Evolutionary conservation across 768 basidiomycete species (phyloP), one percentile per base, ranked within the genome.

Genomic region (Phanerodontia chrysosporium): DNA sequence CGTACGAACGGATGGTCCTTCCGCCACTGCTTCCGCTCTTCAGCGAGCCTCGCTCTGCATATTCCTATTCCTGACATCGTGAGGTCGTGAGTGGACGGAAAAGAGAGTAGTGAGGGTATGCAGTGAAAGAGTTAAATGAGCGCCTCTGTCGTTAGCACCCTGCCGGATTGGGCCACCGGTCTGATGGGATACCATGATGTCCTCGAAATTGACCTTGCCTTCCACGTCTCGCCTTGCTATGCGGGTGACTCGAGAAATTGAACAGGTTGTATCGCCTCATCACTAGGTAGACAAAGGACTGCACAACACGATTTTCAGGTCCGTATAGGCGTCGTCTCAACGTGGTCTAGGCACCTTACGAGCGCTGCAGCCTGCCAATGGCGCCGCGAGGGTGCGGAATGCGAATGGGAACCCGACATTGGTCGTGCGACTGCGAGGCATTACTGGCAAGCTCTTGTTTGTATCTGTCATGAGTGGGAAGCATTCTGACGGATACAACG

Each of bases 1-100:
- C 92, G 76, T 74, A 98, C 97, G 67, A 96, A 98, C 29, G 97
- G 97, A 74, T 99, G 97, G 65, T 98, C 97, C 74, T 95, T 98
- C 59, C 97, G 77, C 97, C 97, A 99, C 69, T 95, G 92, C 76
- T 99, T 99, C 69, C 97, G 86, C 75, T 99, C 97, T 74, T 98
- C 97, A 28, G 94, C 84, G 16, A 99, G 81, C 67, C 97, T 88
- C 35, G 90, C 86, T 73, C 94, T 85, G 73, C 94, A 95, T 63
- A 98, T 96, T 61, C 93, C 94, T 63, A 98, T 96, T 61, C 93
- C 94, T 54, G 92, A 88, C 92, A 94, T 92, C 49, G 39, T 58
- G 58, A 56, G 55, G 13, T 30, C 35, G 52, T 35, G 16, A 32
- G 52, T 39, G 52, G 10, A n/a, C n/a, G 35, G 25, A 28, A 42